Evolutionary conservation across 352 stramenopile species (phyloP), one percentile per base, ranked within the genome.

Genomic region (Poterioochromonas sp.): DNA sequence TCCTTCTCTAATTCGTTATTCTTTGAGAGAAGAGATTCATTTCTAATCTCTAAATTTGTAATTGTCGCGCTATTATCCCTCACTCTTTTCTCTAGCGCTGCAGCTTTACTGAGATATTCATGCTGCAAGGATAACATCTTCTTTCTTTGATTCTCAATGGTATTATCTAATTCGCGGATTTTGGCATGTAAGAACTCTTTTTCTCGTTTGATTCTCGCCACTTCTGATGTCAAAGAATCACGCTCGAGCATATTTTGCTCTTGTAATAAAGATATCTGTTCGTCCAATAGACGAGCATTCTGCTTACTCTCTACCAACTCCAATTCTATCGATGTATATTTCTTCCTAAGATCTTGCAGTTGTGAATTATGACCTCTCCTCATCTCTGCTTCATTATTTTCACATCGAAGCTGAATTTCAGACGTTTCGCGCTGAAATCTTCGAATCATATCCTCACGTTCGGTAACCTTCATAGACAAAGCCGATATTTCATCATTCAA

Each of bases 171-270:
- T 40, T 74, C 65, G 29, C 65, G 65, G 11, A 58, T 3, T 39
- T 74, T 51, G 8, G 29, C 34, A 35, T 58, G 40, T 12, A 74
- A 20, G 34, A 74, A 39, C 32, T 74, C 65, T n/a, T 74, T 74
- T 39, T 74, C 65, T 39, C 40, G 8, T 18, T 39, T 3, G 5
- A 74, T 26, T 18, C 65, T 34, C 35, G 5, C 32, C 35, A 58
- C 40, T 58, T 74, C 65, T 1, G 40, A 58, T 37, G 1, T 32
- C 15, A 74, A n/a, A 8, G 3, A 15, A 26, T 74, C 65, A 40
- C 18, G 35, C 22, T 74, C 65, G 26, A 39, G 2, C 29, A 29
- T 1, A 5, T 32, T 8, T 49, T 73, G 63, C 29, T 73, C 63
- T 43, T 32, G 29, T 32, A 12, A 12, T 5, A 5, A 5, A 32